These are phyloP conservation scores for Psilocybe mexicana DNA, from an alignment of 1,284 basidiomycete species.

Conservation along the genomic window DNA sequence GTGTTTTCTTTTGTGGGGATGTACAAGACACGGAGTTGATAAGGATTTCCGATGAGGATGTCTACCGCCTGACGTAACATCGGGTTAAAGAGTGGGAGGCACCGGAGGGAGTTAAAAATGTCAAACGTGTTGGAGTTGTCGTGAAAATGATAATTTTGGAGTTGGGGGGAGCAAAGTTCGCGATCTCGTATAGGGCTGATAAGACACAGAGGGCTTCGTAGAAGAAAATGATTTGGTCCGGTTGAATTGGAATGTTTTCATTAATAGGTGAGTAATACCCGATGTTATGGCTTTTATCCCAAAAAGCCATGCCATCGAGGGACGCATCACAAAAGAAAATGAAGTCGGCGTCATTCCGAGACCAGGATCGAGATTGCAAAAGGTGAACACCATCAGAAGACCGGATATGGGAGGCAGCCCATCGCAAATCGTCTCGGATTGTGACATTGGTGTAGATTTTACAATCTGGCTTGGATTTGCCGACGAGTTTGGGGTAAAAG, in stretches of 20 bases:
- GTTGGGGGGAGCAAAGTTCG: background rate
- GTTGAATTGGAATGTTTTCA: background rate
- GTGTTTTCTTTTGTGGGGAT: slow-evolving; percentile 24
- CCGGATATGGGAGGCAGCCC: slow-evolving; percentile 31
- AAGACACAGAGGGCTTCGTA: slow-evolving; percentile 22
- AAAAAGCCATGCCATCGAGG: slow-evolving; percentile 30
- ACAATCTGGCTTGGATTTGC: slow-evolving; percentile 19
- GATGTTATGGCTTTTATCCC: slow-evolving; percentile 17
- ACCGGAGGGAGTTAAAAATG: slow-evolving; percentile 34
- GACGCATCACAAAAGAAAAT: slow-evolving; percentile 33
- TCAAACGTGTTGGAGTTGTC: slow-evolving; percentile 38
- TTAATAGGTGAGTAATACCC: slow-evolving; percentile 22
- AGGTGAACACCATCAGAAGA: slow-evolving; percentile 28
- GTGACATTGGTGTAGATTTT: slow-evolving; percentile 31
- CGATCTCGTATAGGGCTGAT: slow-evolving; percentile 1
- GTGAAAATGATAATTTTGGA: slow-evolving; percentile 28
- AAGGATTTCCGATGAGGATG: slow-evolving; percentile 23
- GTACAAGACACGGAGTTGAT: slow-evolving; percentile 22
- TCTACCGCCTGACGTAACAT: slow-evolving; percentile 31
- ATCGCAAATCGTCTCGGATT: slow-evolving; percentile 29
- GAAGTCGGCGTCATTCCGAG: slow-evolving; percentile 20
- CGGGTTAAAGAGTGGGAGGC: slow-evolving; percentile 27
- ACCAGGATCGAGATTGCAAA: slow-evolving; percentile 29
- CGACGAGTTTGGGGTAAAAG: slow-evolving; percentile 37
- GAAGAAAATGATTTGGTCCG: slow-evolving; percentile 21